Conservation (phyloP, 2,329 filamentous ascomycete genomes). For the Bipolaris cookei region DNA sequence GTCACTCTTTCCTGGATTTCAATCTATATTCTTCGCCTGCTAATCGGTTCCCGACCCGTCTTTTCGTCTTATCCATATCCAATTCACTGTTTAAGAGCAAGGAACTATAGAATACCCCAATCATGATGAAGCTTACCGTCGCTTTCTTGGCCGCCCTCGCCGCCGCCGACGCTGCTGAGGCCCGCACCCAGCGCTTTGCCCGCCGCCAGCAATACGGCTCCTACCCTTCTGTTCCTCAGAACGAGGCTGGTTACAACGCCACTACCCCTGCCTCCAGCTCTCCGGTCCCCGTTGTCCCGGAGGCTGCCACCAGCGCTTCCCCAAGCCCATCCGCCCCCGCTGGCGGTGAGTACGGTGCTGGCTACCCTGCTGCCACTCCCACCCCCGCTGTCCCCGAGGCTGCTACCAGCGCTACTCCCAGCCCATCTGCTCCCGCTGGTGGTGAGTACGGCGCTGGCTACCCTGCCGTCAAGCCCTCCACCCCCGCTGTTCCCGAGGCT, state of each 20-base stretch:
- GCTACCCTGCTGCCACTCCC: constrained; percentile 1
- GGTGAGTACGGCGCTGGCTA: background rate
- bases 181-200: constrained; percentile 37
- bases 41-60: constrained; percentile 39
- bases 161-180: constrained; percentile 39
- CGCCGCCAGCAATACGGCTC: constrained; percentile 34
- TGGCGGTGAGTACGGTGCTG: constrained; percentile 1
- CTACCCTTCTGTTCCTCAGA: too few relatives aligned
- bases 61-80: constrained; percentile 27
- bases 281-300: constrained; percentile 10
- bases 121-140: constrained; percentile 43
- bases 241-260: constrained; percentile 13
- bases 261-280: background rate
- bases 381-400: background rate
- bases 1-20: constrained; percentile 48
- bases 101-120: constrained; percentile 20
- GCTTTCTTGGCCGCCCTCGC: constrained; percentile 43
- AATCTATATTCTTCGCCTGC: constrained; percentile 26
- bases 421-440: constrained; percentile 2
- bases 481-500: constrained; percentile 8
- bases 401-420: constrained; percentile 5
- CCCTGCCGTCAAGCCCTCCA: background rate
- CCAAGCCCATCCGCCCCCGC: constrained; percentile 1
- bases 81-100: constrained; percentile 33
- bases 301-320: constrained; percentile 4